Conservation (phyloP, 208 protist species). For the Leishmania tarentolae region DNA sequence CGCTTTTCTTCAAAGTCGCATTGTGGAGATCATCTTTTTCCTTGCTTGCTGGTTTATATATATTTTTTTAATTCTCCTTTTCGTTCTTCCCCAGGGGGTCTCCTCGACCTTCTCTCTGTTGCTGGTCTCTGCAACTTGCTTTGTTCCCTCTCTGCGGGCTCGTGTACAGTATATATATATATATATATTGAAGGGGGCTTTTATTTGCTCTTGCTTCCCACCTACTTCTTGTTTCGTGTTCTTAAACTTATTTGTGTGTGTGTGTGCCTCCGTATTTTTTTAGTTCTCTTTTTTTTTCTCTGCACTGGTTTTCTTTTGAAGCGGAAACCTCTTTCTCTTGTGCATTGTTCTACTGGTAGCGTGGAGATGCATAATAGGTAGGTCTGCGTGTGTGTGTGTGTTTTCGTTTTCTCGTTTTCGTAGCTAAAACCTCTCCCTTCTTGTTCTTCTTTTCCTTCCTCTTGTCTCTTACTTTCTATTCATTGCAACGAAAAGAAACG, state of each 20-base stretch:
- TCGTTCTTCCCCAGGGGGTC: neutral
- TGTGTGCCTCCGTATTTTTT: conserved; percentile 3
- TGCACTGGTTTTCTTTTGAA: neutral
- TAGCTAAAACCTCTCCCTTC: neutral
- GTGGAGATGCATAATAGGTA: neutral
- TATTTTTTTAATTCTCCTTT: too few relatives aligned
- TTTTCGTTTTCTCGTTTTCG: neutral
- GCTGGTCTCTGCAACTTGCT: neutral
- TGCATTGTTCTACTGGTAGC: neutral
- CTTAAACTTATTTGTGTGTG: too few relatives aligned
- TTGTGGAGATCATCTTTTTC: neutral
- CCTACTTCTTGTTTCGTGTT: too few relatives aligned
- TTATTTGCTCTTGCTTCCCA: too few relatives aligned
- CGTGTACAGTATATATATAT: too few relatives aligned
- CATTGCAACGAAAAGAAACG: neutral
- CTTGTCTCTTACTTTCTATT: neutral
- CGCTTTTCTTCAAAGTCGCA: neutral
- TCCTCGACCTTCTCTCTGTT: neutral
- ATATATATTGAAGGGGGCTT: too few relatives aligned
- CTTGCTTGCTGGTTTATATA: neutral
- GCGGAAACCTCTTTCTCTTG: neutral
- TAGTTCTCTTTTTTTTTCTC: neutral
- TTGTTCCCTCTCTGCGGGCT: neutral
- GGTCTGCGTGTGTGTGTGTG: too few relatives aligned
- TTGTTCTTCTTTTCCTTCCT: neutral